Base-by-base conservation (phyloP, 805 yeast species). In the Kuraishia floccosa region DNA sequence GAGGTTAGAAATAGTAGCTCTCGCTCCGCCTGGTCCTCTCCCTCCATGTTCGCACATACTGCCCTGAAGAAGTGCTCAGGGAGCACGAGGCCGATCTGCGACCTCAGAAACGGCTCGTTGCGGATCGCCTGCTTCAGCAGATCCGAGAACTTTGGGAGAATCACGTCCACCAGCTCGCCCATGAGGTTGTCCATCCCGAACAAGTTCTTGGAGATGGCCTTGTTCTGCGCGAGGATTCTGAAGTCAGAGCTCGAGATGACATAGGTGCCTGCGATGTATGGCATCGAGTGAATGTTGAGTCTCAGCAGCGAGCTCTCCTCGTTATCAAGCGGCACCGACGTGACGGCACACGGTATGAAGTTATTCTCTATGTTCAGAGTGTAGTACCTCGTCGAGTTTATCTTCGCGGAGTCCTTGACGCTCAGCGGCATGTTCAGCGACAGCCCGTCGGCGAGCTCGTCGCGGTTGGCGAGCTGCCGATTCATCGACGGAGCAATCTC, bases 51-150 rank as follows among this genome's bases (percentile, higher is more conserved):
- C 1, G 80, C 76, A 34, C 65, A 62, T 32, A 73, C 63, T 40
- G 76, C 75, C 38, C 96, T 67, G 56, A 89, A 86, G 48, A 81
- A 79, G 53, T 86, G 96, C 51, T 87, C 97, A 0, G 96, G 94
- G 9, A 87, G 57, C 0, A 87, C 95, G 30, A 83, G 54, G 1
- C 96, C 96, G 0, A 79, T 71, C 20, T 54, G 50, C 11, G 63
- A 46, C 34, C 49, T 53, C 37, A 69, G 37, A 13, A 54, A 44
- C 17, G 65, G 60, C 39, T 60, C 58, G 20, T 64, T 57, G 5
- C 30, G 36, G 11, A 63, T 47, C 5, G 76, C 73, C 14, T 47
- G 39, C 2, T 53, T 48, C 30, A 76, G 46, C 14, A 72, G 54
- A 3, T 54, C 50, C 2, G 66, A 47, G 44, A 85, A 84, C 12